phyloP scores from a whole-genome alignment of 2,329 filamentous ascomycete species.

The Xylariaceae sp. region DNA sequence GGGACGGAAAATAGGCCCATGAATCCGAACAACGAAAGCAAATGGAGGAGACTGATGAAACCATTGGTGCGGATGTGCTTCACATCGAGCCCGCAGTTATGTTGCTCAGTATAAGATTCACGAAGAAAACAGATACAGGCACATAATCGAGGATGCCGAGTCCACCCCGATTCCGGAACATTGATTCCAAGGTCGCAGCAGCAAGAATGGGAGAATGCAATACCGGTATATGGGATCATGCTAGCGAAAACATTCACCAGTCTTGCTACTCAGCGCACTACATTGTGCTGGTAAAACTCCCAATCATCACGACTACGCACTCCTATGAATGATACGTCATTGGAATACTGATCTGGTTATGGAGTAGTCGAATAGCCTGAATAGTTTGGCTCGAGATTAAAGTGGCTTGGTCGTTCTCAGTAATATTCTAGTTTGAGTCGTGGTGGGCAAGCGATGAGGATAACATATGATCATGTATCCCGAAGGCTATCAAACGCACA shows the following conservation, averaged over 20 bases:
- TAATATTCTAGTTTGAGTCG: background rate
- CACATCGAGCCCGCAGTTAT: no score
- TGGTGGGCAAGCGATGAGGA: no score
- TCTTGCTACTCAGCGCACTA: background rate
- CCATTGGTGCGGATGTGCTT: no score
- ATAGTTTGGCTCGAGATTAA: background rate
- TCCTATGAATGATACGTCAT: background rate
- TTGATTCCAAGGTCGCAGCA: background rate
- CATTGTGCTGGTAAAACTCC: background rate
- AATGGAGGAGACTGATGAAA: no score
- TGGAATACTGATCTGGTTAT: background rate
- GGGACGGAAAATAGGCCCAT: no score
- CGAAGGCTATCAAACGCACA: background rate
- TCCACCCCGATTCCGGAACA: background rate
- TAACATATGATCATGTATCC: no score
- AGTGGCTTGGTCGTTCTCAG: background rate
- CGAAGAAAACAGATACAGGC: no score
- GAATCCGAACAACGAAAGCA: no score
- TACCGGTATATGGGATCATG: no score
- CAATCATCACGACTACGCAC: background rate
- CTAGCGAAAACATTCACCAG: background rate
- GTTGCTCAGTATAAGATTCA: no score
- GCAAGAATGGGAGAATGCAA: background rate
- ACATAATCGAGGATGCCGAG: no score
- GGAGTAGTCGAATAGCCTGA: background rate